Base-by-base conservation (phyloP, 2,329 filamentous ascomycete genomes). In the Pestalotiopsis sp. region DNA sequence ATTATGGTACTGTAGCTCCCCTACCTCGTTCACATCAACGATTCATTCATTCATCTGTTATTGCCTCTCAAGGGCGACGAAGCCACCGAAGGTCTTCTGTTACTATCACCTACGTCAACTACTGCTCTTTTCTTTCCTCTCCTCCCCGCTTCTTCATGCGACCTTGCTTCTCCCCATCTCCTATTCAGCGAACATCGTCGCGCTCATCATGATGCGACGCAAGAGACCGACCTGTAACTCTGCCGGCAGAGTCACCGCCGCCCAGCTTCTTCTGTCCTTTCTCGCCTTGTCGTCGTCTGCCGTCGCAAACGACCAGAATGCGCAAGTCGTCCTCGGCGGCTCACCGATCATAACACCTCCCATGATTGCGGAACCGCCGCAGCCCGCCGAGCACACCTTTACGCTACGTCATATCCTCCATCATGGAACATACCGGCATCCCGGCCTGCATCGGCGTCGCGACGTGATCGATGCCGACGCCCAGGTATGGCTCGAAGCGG, bases 351-450 rank as follows among this genome's bases (percentile, higher is more conserved):
- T 84, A 66, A 67, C 77, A 1, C 81, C 80, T 4, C 70, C 82
- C 20, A 70, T 80, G 66, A 52, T 62, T 36, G 82, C 84, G 45
- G 83, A 86, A 68, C 75, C 82, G 4, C 85, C 84, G 25, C 77
- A 75, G 12, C 83, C 87, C 12, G 83, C 84, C 23, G 84, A 90
- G 9, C 88, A 91, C 74, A 81, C 82, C 45, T 91, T 91, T 73
- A 75, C 78, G 87, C 88, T 99, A 68, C 91, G 94, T 75, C 95
- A 99, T 81, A 91, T 98, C 76, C 96, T 93, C 81, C 95, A 98
- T 79, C 95, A 97, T 82, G 95, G 95, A 69, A 92, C 93, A 56
- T 88, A 95, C 79, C 83, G 87, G 73, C 89, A 97, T 73, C 95
- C 95, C 2, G 81, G 86, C 4, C 87, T 98, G 17, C 93, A 98